These are phyloP conservation scores for Fusarium coicis DNA, from an alignment of 2,329 filamentous ascomycete genomes.

Conservation along the genomic window DNA sequence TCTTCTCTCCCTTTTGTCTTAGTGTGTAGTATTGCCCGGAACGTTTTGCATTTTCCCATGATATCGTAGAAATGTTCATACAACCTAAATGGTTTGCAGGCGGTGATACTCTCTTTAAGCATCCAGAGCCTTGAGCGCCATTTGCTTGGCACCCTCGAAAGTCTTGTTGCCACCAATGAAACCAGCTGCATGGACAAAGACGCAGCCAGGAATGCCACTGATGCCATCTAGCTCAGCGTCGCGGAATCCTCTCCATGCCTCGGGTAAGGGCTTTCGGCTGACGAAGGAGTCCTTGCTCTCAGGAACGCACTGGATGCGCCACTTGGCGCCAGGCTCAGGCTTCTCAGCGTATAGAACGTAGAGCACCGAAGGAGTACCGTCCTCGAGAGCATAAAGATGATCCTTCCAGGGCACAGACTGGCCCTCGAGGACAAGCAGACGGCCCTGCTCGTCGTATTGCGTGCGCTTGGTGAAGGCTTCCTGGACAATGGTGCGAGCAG, in stretches of 20 bases:
- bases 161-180: constrained; percentile 98
- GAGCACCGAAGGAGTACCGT: constrained; percentile 68
- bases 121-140: constrained; percentile 81
- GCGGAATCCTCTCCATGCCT: constrained; percentile 90
- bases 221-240: constrained; percentile 85
- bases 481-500: constrained; percentile 82
- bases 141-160: constrained; percentile 85
- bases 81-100: not conserved
- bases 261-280: constrained; percentile 90
- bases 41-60: constrained; percentile 2
- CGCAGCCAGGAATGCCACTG: constrained; percentile 74
- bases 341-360: constrained; percentile 95
- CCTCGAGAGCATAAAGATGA: constrained; percentile 90
- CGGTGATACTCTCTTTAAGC: constrained; percentile 40
- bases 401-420: constrained; percentile 95
- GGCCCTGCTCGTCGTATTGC: constrained; percentile 77
- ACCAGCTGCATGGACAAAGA: constrained; percentile 94
- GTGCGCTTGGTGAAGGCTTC: constrained; percentile 77
- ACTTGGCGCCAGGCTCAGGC: constrained; percentile 78
- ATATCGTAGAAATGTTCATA: constrained; percentile 2
- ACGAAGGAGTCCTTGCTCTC: constrained; percentile 86
- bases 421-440: constrained; percentile 81
- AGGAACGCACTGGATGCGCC: constrained; percentile 94
- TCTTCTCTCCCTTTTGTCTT: not conserved
- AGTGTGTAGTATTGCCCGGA: constrained; percentile 11